These are phyloP conservation scores for Penicillium sp. DNA, from an alignment of 2,329 filamentous ascomycete genomes.

Conservation along the genomic window DNA sequence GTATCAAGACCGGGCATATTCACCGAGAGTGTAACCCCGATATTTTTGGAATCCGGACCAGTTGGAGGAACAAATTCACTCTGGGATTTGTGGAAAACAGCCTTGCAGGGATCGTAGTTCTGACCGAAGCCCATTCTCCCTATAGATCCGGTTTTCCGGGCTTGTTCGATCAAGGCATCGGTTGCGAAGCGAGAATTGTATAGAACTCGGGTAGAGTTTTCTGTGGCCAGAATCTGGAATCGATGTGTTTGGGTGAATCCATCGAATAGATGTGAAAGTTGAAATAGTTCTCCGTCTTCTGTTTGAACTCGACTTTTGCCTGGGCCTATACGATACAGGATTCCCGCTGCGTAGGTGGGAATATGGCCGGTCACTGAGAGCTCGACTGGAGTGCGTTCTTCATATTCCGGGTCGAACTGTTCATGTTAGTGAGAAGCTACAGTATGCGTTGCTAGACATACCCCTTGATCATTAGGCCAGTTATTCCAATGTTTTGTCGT, in stretches of 20 bases:
- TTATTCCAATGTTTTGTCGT: conserved; percentile 33
- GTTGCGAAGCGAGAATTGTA: conserved; percentile 68
- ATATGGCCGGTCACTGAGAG: conserved; percentile 61
- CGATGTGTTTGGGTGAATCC: conserved; percentile 64
- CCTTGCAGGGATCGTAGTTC: conserved; percentile 66
- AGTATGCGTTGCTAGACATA: conserved; percentile 27
- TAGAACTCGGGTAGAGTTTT: conserved; percentile 45
- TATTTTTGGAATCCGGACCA: conserved; percentile 59
- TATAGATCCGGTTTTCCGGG: conserved; percentile 55
- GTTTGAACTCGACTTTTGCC: conserved; percentile 60
- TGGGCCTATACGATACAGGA: conserved; percentile 68
- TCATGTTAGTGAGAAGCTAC: not conserved
- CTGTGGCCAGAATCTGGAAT: conserved; percentile 58
- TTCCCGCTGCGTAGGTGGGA: conserved; percentile 64
- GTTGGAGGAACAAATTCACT: conserved; percentile 17
- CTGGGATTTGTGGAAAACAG: conserved; percentile 61
- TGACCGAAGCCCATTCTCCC: conserved; percentile 62
- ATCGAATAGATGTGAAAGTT: conserved; percentile 74
- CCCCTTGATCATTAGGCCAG: conserved; percentile 50
- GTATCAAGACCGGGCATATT: conserved; percentile 56
- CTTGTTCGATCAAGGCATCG: conserved; percentile 56
- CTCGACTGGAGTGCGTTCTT: conserved; percentile 60
- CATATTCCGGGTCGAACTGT: conserved; percentile 63
- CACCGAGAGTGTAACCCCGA: conserved; percentile 60
- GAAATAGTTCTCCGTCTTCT: conserved; percentile 52